A percentile compares a stretch with the other conserved stretches of the same genome.
Evolutionary conservation across 1,284 basidiomycete species (phyloP).

Genomic region (Marasmius sp.): DNA sequence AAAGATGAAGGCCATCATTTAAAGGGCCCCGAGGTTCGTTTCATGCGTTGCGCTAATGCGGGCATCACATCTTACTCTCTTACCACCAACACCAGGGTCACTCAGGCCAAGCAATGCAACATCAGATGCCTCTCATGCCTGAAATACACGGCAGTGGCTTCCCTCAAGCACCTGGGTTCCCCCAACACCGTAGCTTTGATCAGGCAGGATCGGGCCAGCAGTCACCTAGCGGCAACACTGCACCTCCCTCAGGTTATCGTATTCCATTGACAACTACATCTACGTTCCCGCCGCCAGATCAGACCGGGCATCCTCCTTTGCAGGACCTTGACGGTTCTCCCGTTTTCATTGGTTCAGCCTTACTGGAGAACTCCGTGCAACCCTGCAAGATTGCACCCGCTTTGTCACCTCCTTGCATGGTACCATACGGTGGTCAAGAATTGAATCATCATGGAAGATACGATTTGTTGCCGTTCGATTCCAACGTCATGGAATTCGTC

Average conservation of each 20-base stretch:
- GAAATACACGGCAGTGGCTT: background rate
- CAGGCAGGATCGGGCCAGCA: background rate
- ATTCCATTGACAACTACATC: conserved; percentile 47
- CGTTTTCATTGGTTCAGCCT: conserved; percentile 70
- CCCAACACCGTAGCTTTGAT: background rate
- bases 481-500: conserved; percentile 70
- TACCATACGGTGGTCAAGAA: conserved; percentile 66
- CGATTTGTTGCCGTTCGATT: conserved; percentile 69
- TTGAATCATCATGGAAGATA: conserved; percentile 59
- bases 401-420: conserved; percentile 51
- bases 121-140: conserved; percentile 5
- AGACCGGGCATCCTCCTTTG: conserved; percentile 48
- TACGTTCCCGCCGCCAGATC: conserved; percentile 44
- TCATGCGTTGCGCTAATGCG: background rate
- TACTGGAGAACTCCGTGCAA: conserved; percentile 66
- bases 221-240: background rate
- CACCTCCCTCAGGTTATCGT: conserved; percentile 61
- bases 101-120: background rate
- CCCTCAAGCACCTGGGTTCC: background rate
- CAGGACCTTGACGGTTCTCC: conserved; percentile 57
- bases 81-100: background rate
- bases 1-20: background rate
- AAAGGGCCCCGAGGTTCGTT: background rate
- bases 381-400: conserved; percentile 75
- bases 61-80: background rate